A percentile compares a stretch with the other conserved stretches of the same genome.
These are phyloP conservation scores for Pezicula radicicola DNA, from an alignment of 2,329 filamentous ascomycete genomes.

Conservation along the genomic window DNA sequence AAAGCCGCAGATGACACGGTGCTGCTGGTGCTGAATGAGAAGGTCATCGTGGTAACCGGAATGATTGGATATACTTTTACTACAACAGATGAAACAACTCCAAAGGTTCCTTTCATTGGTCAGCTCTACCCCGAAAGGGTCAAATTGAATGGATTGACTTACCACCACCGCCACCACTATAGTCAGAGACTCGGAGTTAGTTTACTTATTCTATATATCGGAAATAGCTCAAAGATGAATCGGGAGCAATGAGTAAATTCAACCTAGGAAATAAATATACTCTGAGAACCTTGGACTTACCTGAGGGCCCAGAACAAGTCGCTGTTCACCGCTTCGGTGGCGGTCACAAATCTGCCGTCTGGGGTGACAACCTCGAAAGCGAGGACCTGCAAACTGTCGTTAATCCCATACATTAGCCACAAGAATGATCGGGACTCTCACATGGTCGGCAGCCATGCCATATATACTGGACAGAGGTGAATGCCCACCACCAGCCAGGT, in stretches of 20 bases:
- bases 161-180: slow-evolving; percentile 14
- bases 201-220: too few species aligned
- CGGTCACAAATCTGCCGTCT: slow-evolving; percentile 16
- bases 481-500: slow-evolving; percentile 59
- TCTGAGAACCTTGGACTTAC: too few species aligned
- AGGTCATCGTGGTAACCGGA: slow-evolving; percentile 33
- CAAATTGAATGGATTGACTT: too few species aligned
- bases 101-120: slow-evolving; percentile 44
- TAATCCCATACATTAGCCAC: too few species aligned
- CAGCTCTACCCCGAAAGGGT: too few species aligned
- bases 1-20: slow-evolving; percentile 41
- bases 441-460: slow-evolving; percentile 60
- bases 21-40: slow-evolving; percentile 44
- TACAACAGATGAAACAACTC: slow-evolving; percentile 56
- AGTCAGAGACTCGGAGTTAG: too few species aligned
- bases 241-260: too few species aligned
- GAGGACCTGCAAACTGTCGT: background rate
- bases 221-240: too few species aligned
- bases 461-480: slow-evolving; percentile 47
- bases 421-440: slow-evolving; percentile 16
- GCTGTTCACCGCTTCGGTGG: slow-evolving; percentile 12
- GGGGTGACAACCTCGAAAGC: slow-evolving; percentile 17
- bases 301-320: slow-evolving; percentile 23
- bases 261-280: too few species aligned
- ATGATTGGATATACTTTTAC: slow-evolving; percentile 44